Percentiles rank a stretch among this genome's conserved stretches.
phyloP scores from a whole-genome alignment of 2,329 filamentous ascomycete genomes.

The Cryphonectria naterciae region DNA sequence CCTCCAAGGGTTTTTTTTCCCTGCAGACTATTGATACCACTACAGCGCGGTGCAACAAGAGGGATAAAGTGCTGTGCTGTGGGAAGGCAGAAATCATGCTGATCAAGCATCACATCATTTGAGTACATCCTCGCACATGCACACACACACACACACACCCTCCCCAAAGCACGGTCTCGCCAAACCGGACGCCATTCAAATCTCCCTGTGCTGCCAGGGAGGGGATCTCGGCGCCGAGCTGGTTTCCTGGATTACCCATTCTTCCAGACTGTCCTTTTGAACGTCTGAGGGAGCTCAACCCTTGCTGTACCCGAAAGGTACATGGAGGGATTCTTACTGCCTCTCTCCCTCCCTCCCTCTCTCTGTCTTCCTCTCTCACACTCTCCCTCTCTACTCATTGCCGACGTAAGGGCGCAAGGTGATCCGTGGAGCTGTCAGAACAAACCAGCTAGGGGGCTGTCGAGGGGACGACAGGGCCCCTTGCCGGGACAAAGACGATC shows the following conservation, averaged over 20 bases:
- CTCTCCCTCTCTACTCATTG: not conserved
- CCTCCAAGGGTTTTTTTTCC: not conserved
- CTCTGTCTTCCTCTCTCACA: not conserved
- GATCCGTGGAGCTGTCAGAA: slow-evolving; percentile 9
- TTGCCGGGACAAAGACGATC: not conserved
- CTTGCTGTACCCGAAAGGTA: not conserved
- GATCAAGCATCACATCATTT: slow-evolving; percentile 21
- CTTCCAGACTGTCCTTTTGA: not conserved
- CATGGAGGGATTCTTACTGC: not conserved
- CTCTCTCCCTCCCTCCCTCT: not conserved
- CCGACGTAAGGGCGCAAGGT: not conserved
- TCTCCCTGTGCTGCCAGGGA: not conserved
- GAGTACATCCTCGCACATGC: slow-evolving; percentile 16
- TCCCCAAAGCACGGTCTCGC: not conserved
- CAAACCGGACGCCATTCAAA: not conserved
- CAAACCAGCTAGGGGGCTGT: not conserved
- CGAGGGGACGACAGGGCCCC: not conserved
- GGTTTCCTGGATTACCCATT: not conserved
- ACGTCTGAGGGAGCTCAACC: not conserved
- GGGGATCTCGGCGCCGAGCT: not conserved
- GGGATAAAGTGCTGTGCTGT: not conserved
- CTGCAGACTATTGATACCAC: slow-evolving; percentile 13
- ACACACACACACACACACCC: not conserved
- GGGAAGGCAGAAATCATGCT: slow-evolving; percentile 6
- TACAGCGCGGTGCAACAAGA: slow-evolving; percentile 2